Evolutionary conservation across 176 grass and related monocot species (phyloP), one percentile per base, ranked within the genome.

Genomic region (Canna indica): DNA sequence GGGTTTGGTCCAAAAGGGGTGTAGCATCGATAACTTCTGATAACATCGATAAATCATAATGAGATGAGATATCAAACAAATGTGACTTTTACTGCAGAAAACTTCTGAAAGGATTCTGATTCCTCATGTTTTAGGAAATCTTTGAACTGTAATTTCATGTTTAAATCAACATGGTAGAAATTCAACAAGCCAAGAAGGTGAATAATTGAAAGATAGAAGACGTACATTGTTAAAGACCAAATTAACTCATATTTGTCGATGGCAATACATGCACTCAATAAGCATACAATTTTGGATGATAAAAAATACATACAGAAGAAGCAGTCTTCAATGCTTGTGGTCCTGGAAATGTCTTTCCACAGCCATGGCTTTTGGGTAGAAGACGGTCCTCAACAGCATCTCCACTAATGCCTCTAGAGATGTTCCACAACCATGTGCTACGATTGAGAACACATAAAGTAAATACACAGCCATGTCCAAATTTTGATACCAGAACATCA

Each of bases 341-440:
- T n/a, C 93, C 93, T 48, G 93, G 88, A 97, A 97, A 97, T 81
- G 93, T 97, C 82, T 97, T 92, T 74, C 93, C 88, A 71, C 93
- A 92, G 46, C 86, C 88, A 14, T 92, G 93, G 65, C 93, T 97
- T 78, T 90, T 91, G 8, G 88, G 85, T 79, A 96, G 68, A 90
- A 96, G 81, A 59, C 93, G 83, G 57, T 96, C 88, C 81, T 85
- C 88, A 66, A 96, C 88, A 87, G 86, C 86, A 70, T 96, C 93
- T 41, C 88, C 86, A 20, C 79, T 91, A 79, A 91, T 73, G 35
- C 93, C 93, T 84, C 93, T 91, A 50, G 88, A 83, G 73, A 86
- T 91, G 58, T 90, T 96, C 93, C 88, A 96, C 78, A 96, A 73
- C 93, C 88, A 96, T 1, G 88, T 83, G 73, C 93, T 96, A 68